A percentile compares a stretch with the other conserved stretches of the same genome.
phyloP scores from a whole-genome alignment of 73 alveolate species.

The Paramecium biaurelia region DNA sequence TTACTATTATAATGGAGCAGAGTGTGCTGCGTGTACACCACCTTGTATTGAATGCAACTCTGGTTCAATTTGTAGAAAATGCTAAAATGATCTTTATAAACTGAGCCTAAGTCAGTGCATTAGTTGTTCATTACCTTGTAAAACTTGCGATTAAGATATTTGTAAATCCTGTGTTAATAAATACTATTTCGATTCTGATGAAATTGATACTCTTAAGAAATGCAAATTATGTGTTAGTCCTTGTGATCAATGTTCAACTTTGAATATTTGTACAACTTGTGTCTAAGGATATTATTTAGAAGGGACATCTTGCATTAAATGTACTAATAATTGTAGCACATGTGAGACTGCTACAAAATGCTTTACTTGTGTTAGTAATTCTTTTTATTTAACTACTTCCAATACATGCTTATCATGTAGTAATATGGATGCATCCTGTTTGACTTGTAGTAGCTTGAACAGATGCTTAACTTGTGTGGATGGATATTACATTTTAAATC shows the following conservation, averaged over 20 bases:
- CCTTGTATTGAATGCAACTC: conserved; percentile 7
- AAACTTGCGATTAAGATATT: not conserved
- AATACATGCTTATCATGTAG: not conserved
- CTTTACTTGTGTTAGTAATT: not conserved
- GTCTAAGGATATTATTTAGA: not conserved
- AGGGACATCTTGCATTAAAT: not conserved
- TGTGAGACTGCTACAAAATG: not conserved
- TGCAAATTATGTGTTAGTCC: not conserved
- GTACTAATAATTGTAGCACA: not conserved
- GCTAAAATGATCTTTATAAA: not conserved
- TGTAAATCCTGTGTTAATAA: not conserved
- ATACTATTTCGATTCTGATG: not conserved
- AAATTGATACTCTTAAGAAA: not conserved
- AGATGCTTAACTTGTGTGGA: not conserved
- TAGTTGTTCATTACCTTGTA: not conserved
- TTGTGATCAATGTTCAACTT: not conserved
- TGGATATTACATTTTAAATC: not conserved
- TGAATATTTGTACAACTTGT: not conserved
- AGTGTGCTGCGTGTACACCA: not conserved
- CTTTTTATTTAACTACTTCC: not conserved
- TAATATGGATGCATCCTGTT: not conserved
- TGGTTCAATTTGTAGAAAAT: not conserved
- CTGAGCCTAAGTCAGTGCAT: not conserved
- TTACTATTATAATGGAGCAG: not conserved
- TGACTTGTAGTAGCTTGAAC: not conserved